These are phyloP conservation scores for Aphanomyces astaci DNA, from an alignment of 352 stramenopile species.

Conservation along the genomic window DNA sequence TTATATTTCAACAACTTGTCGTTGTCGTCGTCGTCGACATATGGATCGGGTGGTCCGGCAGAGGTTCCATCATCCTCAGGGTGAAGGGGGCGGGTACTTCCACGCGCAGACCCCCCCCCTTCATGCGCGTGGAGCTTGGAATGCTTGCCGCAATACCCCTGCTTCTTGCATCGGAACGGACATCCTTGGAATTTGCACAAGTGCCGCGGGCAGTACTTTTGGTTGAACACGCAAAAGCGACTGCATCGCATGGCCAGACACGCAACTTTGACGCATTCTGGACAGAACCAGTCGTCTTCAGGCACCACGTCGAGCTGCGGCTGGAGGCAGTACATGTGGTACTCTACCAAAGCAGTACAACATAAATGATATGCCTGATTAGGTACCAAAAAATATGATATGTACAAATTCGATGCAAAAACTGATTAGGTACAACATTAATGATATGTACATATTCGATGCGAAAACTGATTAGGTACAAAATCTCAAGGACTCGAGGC, in stretches of 20 bases:
- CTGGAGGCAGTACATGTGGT: constrained; percentile 51
- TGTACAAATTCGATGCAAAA: too few relatives aligned
- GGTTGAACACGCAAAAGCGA: constrained; percentile 14
- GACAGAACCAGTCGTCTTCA: constrained; percentile 49
- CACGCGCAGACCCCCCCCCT: too few relatives aligned
- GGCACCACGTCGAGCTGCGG: constrained; percentile 42
- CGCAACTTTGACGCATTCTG: constrained; percentile 27
- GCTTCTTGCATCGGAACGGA: constrained; percentile 15
- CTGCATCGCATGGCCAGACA: constrained; percentile 16
- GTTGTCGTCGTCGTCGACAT: constrained; percentile 10
- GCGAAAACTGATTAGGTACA: too few relatives aligned
- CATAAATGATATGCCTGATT: too few relatives aligned
- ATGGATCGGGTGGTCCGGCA: too few relatives aligned
- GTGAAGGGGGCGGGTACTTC: too few relatives aligned
- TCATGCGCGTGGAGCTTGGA: constrained; percentile 5
- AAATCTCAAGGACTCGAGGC: too few relatives aligned
- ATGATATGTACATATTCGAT: too few relatives aligned
- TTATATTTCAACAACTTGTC: not conserved
- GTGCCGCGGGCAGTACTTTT: constrained; percentile 16
- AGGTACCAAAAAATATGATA: too few relatives aligned
- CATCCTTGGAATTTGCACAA: constrained; percentile 13
- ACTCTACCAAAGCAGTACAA: constrained; percentile 27
- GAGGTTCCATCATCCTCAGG: too few relatives aligned
- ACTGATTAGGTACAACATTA: too few relatives aligned
- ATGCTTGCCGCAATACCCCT: constrained; percentile 22